A percentile compares a stretch with the other conserved stretches of the same genome.
phyloP scores from a whole-genome alignment of 768 basidiomycete species.

The Lenzites betulinus region DNA sequence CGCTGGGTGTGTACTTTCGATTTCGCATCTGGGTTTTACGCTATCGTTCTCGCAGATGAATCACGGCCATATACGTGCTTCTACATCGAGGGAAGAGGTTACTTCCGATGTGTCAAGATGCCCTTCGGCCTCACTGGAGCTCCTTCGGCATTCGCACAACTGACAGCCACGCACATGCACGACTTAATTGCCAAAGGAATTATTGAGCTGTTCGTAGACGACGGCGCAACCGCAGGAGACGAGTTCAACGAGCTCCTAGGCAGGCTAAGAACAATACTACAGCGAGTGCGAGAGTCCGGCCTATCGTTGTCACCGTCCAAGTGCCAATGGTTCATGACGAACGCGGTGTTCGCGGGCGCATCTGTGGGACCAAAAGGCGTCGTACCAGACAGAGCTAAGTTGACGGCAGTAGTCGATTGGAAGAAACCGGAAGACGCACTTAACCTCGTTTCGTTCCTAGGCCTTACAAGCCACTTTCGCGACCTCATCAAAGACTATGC shows the following conservation, averaged over 20 bases:
- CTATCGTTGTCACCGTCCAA: slow-evolving; percentile 43
- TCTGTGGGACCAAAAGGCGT: slow-evolving; percentile 37
- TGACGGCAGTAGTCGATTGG: slow-evolving; percentile 40
- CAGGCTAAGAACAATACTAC: slow-evolving; percentile 32
- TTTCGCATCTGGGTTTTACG: slow-evolving; percentile 42
- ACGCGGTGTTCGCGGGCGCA: slow-evolving; percentile 40
- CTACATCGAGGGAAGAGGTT: slow-evolving; percentile 40
- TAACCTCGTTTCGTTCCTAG: slow-evolving; percentile 38
- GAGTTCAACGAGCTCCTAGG: slow-evolving; percentile 31
- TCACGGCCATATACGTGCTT: slow-evolving; percentile 34
- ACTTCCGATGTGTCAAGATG: slow-evolving; percentile 38
- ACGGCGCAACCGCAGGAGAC: slow-evolving; percentile 37
- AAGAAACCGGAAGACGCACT: slow-evolving; percentile 30
- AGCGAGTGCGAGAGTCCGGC: slow-evolving; percentile 27
- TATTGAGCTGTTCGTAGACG: slow-evolving; percentile 43
- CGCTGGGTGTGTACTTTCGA: slow-evolving; percentile 39
- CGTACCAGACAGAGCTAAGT: slow-evolving; percentile 38
- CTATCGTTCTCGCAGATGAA: slow-evolving; percentile 18
- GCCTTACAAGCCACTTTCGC: slow-evolving; percentile 39
- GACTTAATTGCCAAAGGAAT: slow-evolving; percentile 6
- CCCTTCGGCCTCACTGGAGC: slow-evolving; percentile 45
- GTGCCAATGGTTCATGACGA: slow-evolving; percentile 38
- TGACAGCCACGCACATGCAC: slow-evolving; percentile 14
- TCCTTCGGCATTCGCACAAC: slow-evolving; percentile 37
- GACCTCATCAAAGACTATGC: slow-evolving; percentile 39